Evolutionary conservation across 1,284 basidiomycete species (phyloP), one percentile per base, ranked within the genome.

Genomic region (Cerrena zonata): DNA sequence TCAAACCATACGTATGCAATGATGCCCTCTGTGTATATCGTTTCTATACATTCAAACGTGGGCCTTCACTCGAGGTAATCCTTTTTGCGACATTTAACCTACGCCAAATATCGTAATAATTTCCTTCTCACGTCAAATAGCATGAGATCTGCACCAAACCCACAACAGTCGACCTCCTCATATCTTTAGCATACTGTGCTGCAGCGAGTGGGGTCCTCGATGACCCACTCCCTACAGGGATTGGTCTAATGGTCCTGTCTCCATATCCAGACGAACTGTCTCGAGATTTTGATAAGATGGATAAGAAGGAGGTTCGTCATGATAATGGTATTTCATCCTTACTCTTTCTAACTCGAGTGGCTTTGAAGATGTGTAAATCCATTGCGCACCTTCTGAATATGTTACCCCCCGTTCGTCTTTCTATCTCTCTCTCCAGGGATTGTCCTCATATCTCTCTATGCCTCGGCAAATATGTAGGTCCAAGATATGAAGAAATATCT

Each of bases 1-100:
- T 85, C 50, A 83, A 84, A 60, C 82, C 82, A 4, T 84, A 84
- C 57, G 80, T 84, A 13, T 85, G 82, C 59, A 70, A 76, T 51
- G 72, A 72, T 12, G 76, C 74, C 52, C 68, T 85, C 2, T 85
- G 82, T 61, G 68, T 75, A 2, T 84, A 82, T 57, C 82, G 82
- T 56, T 85, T 82, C 56, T 84, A 83, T 58, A 68, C 73, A 7
- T 64, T 81, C 39, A 82, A 81, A 53, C 70, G 76, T 18, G 82
- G 82, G 0, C 76, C 80, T 2, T 82, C 80, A 13, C 71, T 84
- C 15, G 82, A 84, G 71, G 82, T 80, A 7, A n/a, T n/a, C n/a
- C 15, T 34, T n/a, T 34, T 5, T 18, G 36, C 12, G 15, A 43
- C 24, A 15, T 4, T 36, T 4, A n/a, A n/a, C n/a, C n/a, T n/a